These are phyloP conservation scores for Hyphodiscus hymeniophilus DNA, from an alignment of 495 filamentous ascomycete species.

Conservation along the genomic window DNA sequence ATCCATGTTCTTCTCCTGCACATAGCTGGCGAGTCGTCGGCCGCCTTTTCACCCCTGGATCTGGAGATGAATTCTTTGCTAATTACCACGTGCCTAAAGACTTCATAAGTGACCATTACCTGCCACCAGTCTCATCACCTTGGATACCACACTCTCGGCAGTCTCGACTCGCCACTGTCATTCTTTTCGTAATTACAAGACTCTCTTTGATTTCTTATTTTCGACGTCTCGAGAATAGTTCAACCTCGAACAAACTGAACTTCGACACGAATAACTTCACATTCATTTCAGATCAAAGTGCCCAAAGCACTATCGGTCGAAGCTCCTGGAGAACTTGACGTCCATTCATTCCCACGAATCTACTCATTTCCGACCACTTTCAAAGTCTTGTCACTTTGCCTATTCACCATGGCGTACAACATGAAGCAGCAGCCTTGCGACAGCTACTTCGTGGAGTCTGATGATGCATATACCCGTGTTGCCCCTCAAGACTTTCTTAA, in stretches of 20 bases:
- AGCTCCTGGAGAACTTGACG: conserved; percentile 28
- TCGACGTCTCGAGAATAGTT: conserved; percentile 9
- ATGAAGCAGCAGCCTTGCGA: conserved; percentile 52
- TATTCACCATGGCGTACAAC: conserved; percentile 66
- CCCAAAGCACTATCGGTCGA: conserved; percentile 21
- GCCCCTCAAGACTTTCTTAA: conserved; percentile 66
- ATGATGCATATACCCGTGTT: conserved; percentile 42
- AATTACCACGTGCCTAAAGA: conserved; percentile 10
- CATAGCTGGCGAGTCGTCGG: neutral
- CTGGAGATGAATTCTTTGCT: neutral
- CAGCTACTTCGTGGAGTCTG: conserved; percentile 81
- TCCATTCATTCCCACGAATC: conserved; percentile 22
- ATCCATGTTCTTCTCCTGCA: neutral
- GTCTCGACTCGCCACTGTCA: conserved; percentile 22
- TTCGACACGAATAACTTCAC: conserved; percentile 3
- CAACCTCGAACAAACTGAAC: neutral
- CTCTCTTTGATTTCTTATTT: conserved; percentile 24
- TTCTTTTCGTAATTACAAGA: conserved; percentile 17
- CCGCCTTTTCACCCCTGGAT: neutral
- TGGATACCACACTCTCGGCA: conserved; percentile 5
- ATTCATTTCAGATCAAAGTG: conserved; percentile 15
- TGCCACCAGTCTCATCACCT: conserved; percentile 8
- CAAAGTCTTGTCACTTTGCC: conserved; percentile 8
- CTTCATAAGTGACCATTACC: conserved; percentile 15
- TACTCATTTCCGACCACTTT: conserved; percentile 2